phyloP scores from a whole-genome alignment of 352 stramenopile genomes.

The Globisporangium parvum region DNA sequence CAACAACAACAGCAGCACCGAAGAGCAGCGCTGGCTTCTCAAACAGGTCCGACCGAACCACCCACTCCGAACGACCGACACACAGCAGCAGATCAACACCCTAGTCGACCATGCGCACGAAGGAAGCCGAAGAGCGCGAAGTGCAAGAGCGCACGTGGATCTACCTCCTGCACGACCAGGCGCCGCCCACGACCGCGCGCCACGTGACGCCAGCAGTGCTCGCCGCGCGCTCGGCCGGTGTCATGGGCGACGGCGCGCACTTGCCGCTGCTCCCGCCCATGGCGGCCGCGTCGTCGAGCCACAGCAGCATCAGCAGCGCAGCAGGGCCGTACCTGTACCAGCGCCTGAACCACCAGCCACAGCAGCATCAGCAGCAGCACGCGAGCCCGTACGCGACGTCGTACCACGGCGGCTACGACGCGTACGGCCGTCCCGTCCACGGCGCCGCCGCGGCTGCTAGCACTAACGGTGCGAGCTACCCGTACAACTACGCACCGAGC shows the following conservation, averaged over 20 bases:
- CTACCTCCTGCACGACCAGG: conserved; percentile 16
- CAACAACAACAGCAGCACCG: background rate
- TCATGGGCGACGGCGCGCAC: conserved; percentile 6
- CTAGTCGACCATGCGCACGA: conserved; percentile 12
- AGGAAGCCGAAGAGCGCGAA: conserved; percentile 13
- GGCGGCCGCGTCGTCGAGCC: conserved; percentile 1
- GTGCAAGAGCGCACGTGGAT: conserved; percentile 17
- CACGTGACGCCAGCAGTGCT: conserved; percentile 14
- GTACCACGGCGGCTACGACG: conserved; percentile 10
- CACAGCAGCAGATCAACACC: too few relatives aligned
- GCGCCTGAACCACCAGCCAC: background rate
- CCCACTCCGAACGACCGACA: background rate
- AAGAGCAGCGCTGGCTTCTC: too few relatives aligned
- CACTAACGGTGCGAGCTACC: background rate
- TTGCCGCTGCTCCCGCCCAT: conserved; percentile 11
- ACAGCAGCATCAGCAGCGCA: background rate
- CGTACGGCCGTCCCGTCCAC: conserved; percentile 8
- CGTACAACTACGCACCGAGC: conserved; percentile 6
- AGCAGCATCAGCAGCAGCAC: background rate
- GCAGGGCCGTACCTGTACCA: background rate
- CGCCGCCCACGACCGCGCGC: conserved; percentile 7
- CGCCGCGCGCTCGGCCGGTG: conserved; percentile 8
- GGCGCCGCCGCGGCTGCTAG: background rate
- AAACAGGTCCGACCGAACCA: conserved; percentile 7
- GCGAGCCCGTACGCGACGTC: conserved; percentile 7